These are phyloP conservation scores for Trichoderma orchidacearum DNA, from an alignment of 495 filamentous ascomycete species.

Conservation along the genomic window DNA sequence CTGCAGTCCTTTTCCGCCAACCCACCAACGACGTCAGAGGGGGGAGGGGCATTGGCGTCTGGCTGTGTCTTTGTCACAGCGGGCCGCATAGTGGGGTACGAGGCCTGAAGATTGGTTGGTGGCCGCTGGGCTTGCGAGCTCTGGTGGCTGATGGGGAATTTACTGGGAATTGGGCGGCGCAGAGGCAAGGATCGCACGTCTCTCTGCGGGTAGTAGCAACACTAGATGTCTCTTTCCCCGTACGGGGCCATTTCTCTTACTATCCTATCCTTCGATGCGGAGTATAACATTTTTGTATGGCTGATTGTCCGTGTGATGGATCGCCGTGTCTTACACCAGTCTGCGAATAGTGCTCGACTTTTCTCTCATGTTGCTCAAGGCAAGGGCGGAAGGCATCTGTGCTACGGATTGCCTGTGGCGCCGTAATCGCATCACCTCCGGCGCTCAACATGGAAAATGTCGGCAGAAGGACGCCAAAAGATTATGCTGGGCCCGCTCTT, in stretches of 20 bases:
- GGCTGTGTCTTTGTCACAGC: background rate
- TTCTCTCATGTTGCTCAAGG: background rate
- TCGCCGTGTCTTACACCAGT: too few species aligned
- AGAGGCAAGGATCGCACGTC: too few species aligned
- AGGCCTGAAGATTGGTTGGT: background rate
- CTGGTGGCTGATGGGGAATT: background rate
- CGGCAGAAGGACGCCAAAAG: background rate
- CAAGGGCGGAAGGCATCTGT: background rate
- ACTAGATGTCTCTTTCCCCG: too few species aligned
- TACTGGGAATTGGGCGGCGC: too few species aligned
- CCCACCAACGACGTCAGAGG: background rate
- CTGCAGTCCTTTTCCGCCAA: too few species aligned
- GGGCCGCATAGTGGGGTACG: background rate
- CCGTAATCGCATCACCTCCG: background rate
- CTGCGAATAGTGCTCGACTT: too few species aligned
- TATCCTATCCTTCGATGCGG: too few species aligned
- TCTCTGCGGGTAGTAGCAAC: too few species aligned
- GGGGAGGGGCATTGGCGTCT: background rate
- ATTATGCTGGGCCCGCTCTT: background rate
- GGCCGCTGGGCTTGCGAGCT: background rate
- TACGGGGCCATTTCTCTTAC: too few species aligned
- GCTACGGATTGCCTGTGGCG: background rate
- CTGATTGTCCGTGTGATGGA: too few species aligned
- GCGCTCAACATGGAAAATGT: background rate
- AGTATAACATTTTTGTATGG: too few species aligned